These are phyloP conservation scores for Cadophora luteo-olivacea DNA, from an alignment of 2,329 filamentous ascomycete species.

Conservation along the genomic window DNA sequence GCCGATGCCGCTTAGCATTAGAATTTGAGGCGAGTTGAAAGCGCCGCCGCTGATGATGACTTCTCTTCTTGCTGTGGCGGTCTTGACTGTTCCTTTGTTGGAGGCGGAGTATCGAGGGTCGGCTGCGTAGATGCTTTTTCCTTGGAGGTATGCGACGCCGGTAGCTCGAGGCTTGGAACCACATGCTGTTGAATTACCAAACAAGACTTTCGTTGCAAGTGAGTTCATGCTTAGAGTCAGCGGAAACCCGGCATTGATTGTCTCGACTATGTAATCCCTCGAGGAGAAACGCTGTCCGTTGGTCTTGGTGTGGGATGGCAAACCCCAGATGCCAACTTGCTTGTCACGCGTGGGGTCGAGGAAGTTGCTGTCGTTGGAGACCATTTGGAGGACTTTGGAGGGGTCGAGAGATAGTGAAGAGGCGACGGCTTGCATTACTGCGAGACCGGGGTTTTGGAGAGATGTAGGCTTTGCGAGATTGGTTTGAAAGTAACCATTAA, in stretches of 20 bases:
- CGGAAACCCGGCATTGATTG: constrained; percentile 32
- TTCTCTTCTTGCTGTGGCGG: constrained; percentile 42
- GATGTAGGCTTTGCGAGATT: constrained; percentile 25
- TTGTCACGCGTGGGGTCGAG: constrained; percentile 21
- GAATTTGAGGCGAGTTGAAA: constrained; percentile 53
- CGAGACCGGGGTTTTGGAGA: constrained; percentile 33
- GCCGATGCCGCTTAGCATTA: constrained; percentile 54
- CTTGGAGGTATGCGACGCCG: constrained; percentile 52
- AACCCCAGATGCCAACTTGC: constrained; percentile 3
- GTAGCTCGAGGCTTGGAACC: constrained; percentile 45
- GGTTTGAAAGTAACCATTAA: constrained; percentile 40
- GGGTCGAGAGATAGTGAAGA: constrained; percentile 19
- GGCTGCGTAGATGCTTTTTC: constrained; percentile 51
- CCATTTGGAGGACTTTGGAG: constrained; percentile 31
- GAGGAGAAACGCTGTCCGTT: constrained; percentile 33
- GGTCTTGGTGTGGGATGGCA: neutral
- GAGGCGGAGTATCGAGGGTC: constrained; percentile 45
- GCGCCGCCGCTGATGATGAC: constrained; percentile 55
- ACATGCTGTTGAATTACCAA: constrained; percentile 40
- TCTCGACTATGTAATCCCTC: constrained; percentile 39
- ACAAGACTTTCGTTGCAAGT: constrained; percentile 50
- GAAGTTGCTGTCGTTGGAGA: constrained; percentile 37
- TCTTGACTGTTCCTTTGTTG: constrained; percentile 36
- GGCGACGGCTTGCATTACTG: constrained; percentile 23
- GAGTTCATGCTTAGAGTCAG: constrained; percentile 30